Conservation (phyloP, 192 early-diverging fungal genomes). For the Coemansia erecta region DNA sequence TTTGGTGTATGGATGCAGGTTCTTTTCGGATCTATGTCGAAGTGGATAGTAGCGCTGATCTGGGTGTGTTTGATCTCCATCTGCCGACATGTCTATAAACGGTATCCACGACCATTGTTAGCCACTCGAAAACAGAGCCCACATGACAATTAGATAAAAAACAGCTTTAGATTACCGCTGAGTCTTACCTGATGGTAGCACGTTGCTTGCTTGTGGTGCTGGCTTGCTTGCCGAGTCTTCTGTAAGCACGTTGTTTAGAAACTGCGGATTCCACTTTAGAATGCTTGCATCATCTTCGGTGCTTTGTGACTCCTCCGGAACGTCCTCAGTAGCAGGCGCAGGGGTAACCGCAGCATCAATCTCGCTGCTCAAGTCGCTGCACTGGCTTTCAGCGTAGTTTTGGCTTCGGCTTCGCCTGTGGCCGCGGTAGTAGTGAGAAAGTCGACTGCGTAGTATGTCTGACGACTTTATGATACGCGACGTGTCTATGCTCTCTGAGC, state of each 20-base stretch:
- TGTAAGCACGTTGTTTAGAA: neutral
- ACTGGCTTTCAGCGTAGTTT: neutral
- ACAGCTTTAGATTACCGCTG: no score
- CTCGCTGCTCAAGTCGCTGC: conserved; percentile 5
- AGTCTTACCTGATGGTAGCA: neutral
- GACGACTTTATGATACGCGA: conserved; percentile 2
- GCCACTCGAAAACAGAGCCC: no score
- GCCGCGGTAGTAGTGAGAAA: neutral
- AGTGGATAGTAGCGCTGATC: conserved; percentile 31
- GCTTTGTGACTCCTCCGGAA: neutral
- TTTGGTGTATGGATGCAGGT: conserved; percentile 48
- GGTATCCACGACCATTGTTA: neutral
- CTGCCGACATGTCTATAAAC: neutral
- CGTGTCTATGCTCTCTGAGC: conserved; percentile 5
- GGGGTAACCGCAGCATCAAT: neutral
- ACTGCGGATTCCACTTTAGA: neutral
- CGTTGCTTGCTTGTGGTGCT: neutral
- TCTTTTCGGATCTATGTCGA: conserved; percentile 42
- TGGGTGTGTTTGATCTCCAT: conserved; percentile 9
- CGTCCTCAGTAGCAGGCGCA: neutral
- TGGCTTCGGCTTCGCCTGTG: neutral
- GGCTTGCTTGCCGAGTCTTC: neutral
- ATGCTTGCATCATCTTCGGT: neutral
- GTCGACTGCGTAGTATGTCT: neutral
- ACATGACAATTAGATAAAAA: no score